Evolutionary conservation across 179 eudicot species (phyloP).

Genomic region (Spergularia azorica): DNA sequence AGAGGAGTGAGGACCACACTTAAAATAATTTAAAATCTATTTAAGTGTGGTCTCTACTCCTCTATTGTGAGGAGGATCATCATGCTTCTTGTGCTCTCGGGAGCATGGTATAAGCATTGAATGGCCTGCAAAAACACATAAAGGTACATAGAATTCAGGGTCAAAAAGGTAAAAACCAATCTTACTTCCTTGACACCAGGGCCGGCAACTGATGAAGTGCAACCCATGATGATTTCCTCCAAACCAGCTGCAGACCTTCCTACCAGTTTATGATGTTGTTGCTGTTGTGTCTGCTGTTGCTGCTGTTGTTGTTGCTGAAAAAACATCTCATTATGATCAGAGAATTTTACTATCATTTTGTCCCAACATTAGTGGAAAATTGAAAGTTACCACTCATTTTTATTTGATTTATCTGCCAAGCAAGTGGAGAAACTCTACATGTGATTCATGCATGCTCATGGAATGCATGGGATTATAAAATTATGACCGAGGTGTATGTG

Average conservation of each 20-base stretch:
- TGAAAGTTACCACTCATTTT: background rate
- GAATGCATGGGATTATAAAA: no score
- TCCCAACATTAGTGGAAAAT: slow-evolving; percentile 13
- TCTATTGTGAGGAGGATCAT: no score
- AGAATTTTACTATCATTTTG: slow-evolving; percentile 31
- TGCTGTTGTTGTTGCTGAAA: slow-evolving; percentile 35
- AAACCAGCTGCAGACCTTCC: slow-evolving; percentile 91
- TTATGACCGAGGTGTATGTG: no score
- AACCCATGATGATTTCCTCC: slow-evolving; percentile 97
- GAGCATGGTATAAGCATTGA: background rate
- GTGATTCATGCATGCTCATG: background rate
- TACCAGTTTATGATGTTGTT: slow-evolving; percentile 73
- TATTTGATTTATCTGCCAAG: no score
- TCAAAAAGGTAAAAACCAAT: slow-evolving; percentile 42
- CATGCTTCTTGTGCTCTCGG: no score
- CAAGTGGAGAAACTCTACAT: background rate
- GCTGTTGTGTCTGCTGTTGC: slow-evolving; percentile 29
- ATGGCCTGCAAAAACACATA: background rate
- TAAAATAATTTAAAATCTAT: no score
- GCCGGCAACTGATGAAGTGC: slow-evolving; percentile 62
- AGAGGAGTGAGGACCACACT: no score
- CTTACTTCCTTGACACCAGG: slow-evolving; percentile 64
- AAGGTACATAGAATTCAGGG: slow-evolving; percentile 48
- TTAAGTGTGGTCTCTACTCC: no score
- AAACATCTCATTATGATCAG: slow-evolving; percentile 37